A percentile compares a stretch with the other conserved stretches of the same genome.
phyloP scores from a whole-genome alignment of 345 rosid species.

The Eucalyptus cloeziana region DNA sequence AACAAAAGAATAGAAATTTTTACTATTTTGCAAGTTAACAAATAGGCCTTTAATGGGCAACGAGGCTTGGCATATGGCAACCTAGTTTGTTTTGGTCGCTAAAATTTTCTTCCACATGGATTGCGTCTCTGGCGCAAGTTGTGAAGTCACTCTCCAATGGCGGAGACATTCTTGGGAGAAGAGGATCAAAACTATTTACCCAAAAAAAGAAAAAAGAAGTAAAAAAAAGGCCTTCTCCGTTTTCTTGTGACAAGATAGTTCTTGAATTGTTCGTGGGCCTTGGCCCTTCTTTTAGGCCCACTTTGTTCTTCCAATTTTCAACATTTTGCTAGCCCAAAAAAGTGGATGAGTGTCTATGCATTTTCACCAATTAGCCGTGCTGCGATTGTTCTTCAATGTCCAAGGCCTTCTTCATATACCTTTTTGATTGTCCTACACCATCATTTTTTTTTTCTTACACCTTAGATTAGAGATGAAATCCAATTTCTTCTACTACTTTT shows the following conservation, averaged over 20 bases:
- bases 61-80: neutral
- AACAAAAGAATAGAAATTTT: no score
- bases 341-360: neutral
- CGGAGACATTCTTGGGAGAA: neutral
- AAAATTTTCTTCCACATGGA: neutral
- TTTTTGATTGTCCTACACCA: neutral
- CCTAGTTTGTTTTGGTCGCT: neutral
- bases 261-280: neutral
- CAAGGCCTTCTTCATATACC: neutral
- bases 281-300: neutral
- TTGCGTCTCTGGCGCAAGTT: neutral
- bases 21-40: no score
- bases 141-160: neutral
- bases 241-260: neutral
- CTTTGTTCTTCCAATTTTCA: neutral
- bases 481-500: neutral
- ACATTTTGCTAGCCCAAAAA: neutral
- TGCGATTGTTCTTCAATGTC: neutral
- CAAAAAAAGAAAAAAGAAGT: neutral
- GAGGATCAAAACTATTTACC: neutral
- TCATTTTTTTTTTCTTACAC: neutral
- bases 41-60: neutral
- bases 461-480: neutral
- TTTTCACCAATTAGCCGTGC: neutral
- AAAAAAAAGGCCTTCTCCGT: neutral